Evolutionary conservation across 1,139 yeast genomes (phyloP).

Genomic region (Geotrichum macrosporum): DNA sequence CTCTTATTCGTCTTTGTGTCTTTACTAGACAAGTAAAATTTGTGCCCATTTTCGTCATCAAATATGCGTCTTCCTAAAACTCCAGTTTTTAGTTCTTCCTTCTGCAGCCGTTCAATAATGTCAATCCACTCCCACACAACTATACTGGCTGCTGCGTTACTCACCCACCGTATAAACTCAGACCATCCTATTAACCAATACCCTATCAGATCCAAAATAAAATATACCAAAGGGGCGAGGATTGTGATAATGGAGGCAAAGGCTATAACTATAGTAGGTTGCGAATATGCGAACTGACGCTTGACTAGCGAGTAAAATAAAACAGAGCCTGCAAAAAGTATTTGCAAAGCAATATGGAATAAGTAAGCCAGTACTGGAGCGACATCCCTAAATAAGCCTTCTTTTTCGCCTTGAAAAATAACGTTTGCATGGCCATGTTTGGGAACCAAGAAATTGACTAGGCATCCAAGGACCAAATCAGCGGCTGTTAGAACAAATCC

Average conservation of each 20-base stretch:
- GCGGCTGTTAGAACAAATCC: conserved; percentile 57
- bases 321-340: conserved; percentile 65
- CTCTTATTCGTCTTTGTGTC: too few species aligned
- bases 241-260: conserved; percentile 55
- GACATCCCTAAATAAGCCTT: conserved; percentile 38
- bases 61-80: conserved; percentile 74
- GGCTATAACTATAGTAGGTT: conserved; percentile 50
- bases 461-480: conserved; percentile 25
- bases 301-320: conserved; percentile 57
- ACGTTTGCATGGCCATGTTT: conserved; percentile 43
- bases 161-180: conserved; percentile 67
- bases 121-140: conserved; percentile 93
- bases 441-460: conserved; percentile 26
- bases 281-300: conserved; percentile 52
- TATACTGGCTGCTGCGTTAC: conserved; percentile 44
- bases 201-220: conserved; percentile 70
- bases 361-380: conserved; percentile 73
- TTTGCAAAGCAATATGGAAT: conserved; percentile 67
- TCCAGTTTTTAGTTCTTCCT: conserved; percentile 68
- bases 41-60: conserved; percentile 60
- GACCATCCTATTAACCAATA: conserved; percentile 71
- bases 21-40: too few species aligned
- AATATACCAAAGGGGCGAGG: conserved; percentile 67
- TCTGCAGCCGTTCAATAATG: conserved; percentile 57
- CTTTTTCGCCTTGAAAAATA: too few species aligned